Base-by-base conservation (phyloP, 1,284 basidiomycete genomes). In the Ustilago curta region DNA sequence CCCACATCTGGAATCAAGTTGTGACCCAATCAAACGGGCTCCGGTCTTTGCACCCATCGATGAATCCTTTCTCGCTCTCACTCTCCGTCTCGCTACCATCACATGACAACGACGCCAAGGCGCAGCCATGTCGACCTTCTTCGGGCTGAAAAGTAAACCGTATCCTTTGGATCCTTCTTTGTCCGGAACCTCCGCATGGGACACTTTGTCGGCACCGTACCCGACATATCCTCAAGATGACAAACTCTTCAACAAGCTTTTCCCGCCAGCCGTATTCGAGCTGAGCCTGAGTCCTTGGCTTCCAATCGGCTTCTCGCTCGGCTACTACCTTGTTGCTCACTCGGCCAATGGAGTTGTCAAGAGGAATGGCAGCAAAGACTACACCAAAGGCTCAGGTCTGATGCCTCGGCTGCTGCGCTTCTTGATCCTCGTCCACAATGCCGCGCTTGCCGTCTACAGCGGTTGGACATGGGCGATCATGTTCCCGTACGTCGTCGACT, bases 351-450 rank as follows among this genome's bases (percentile, higher is more conserved):
- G 40, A 25, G 29, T 66, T 48, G 50, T 71, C 43, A 59, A 51
- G 44, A 55, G 49, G 19, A 53, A 61, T 14, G 77, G 60, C 48
- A 59, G 39, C 56, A 57, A 49, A 18, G 80, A 82, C 47, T 68
- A 37, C 47, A 80, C 76, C 29, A 74, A 76, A 51, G 70, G 67
- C 31, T 42, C 53, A 8, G 27, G 48, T 16, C 9, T 57, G 9
- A 19, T 43, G 12, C 64, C 77, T 1, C 53, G 18, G 29, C 12
- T 60, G 2, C 61, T 81, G 4, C 64, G 78, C 32, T 59, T 44
- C 45, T 23, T 67, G 40, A 64, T 83, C 50, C 44, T 78, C n/a
- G n/a, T 64, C 11, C 81, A 83, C 70, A 81, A 81, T 53, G 74
- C 77, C 4, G 47, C 45, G 2, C 71, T 83, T 6, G 77, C 79